These are phyloP conservation scores for Alternaria triticimaculans DNA, from an alignment of 2,329 filamentous ascomycete species.

Conservation along the genomic window DNA sequence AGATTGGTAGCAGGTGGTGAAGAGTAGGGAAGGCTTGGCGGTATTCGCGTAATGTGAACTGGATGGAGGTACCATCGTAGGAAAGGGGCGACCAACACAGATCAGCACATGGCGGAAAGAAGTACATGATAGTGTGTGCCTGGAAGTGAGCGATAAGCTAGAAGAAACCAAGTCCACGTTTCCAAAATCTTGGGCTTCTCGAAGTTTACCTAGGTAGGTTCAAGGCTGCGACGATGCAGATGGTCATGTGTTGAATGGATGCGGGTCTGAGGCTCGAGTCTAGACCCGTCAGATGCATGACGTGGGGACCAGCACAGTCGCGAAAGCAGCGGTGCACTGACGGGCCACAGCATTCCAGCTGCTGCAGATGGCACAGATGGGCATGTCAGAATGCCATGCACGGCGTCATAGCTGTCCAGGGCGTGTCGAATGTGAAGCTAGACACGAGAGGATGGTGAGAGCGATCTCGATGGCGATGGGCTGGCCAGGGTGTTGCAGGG, in stretches of 20 bases:
- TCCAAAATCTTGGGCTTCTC: background rate
- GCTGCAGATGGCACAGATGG: background rate
- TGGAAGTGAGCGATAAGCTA: background rate
- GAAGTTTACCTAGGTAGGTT: background rate
- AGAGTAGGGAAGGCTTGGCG: background rate
- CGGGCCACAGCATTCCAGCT: background rate
- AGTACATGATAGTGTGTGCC: background rate
- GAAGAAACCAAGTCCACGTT: background rate
- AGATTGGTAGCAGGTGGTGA: background rate
- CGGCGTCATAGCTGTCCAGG: conserved; percentile 2
- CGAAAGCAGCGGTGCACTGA: background rate
- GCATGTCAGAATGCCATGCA: conserved; percentile 9
- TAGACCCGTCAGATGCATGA: conserved; percentile 5
- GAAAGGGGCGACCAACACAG: background rate
- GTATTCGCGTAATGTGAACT: background rate
- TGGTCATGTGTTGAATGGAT: background rate
- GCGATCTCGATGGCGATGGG: background rate
- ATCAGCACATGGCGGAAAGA: background rate
- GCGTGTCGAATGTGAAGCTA: background rate
- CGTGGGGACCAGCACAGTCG: background rate
- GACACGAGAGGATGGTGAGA: background rate
- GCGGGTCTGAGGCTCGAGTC: background rate
- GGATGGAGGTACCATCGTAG: background rate
- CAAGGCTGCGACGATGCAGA: background rate
- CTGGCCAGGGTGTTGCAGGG: background rate